Conservation (phyloP, 306 rosid species). For the Cucumis melo region DNA sequence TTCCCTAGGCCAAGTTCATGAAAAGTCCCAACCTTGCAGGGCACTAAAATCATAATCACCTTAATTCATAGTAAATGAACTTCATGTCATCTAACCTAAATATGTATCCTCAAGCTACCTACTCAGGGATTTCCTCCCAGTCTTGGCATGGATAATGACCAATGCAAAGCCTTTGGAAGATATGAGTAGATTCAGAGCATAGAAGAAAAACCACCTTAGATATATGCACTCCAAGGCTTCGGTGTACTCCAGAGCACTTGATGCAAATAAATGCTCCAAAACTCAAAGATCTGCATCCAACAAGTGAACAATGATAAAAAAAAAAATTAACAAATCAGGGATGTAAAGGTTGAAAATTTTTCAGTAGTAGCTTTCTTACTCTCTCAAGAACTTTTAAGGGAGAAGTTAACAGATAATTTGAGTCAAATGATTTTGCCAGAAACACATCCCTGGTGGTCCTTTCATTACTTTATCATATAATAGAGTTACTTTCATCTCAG, state of each 20-base stretch:
- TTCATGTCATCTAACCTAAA: background rate
- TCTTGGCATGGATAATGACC: background rate
- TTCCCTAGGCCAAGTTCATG: background rate
- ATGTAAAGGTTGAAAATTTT: background rate
- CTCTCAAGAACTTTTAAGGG: background rate
- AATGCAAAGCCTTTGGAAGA: background rate
- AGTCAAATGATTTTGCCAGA: background rate
- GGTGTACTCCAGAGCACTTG: slow-evolving; percentile 88
- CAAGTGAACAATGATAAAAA: slow-evolving; percentile 1
- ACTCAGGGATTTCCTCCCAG: background rate
- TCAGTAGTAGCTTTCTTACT: background rate
- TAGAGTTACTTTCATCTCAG: background rate
- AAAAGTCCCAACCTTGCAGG: background rate
- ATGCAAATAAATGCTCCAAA: slow-evolving; percentile 80
- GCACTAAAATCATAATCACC: background rate
- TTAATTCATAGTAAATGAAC: background rate
- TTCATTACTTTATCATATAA: background rate
- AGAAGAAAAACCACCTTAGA: slow-evolving; percentile 51
- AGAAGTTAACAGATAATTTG: background rate
- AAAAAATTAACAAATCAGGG: background rate
- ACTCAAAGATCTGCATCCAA: slow-evolving; percentile 51
- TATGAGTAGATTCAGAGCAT: background rate
- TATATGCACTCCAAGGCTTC: slow-evolving; percentile 91
- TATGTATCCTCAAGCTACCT: background rate
- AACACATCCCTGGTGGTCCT: background rate